Evolutionary conservation across 2,329 filamentous ascomycete genomes (phyloP).

Genomic region (Nakataea oryzae): DNA sequence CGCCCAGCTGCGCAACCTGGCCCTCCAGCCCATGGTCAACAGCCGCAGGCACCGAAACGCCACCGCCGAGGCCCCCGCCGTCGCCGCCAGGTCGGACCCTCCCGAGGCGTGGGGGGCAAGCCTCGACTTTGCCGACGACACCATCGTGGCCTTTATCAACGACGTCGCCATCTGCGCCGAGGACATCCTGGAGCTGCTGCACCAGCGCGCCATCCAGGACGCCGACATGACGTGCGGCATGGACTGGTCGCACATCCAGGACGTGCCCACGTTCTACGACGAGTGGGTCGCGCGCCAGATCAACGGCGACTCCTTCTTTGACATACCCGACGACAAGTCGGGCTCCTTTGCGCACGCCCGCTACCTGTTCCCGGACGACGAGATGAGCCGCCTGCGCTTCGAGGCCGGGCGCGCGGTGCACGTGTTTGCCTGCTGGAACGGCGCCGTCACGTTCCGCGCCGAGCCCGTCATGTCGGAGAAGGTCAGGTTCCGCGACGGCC

Average conservation of each 20-base stretch:
- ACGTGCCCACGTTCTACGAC: conserved; percentile 41
- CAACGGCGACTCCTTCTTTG: conserved; percentile 42
- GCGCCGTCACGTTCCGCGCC: conserved; percentile 35
- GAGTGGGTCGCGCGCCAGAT: conserved; percentile 42
- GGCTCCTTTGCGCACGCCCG: conserved; percentile 9
- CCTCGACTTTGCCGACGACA: conserved; percentile 17
- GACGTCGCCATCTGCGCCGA: conserved; percentile 40
- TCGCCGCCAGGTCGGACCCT: not conserved
- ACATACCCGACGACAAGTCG: conserved; percentile 28
- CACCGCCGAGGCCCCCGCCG: conserved; percentile 9
- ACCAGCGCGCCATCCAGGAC: conserved; percentile 31
- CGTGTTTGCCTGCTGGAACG: conserved; percentile 52
- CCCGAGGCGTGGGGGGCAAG: not conserved
- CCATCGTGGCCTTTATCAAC: conserved; percentile 40
- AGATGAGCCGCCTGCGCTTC: conserved; percentile 21
- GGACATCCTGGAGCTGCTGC: conserved; percentile 43
- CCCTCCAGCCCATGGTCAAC: conserved; percentile 30
- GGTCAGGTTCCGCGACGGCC: conserved; percentile 30
- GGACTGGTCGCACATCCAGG: conserved; percentile 40
- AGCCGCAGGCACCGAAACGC: conserved; percentile 8
- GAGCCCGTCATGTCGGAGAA: conserved; percentile 30
- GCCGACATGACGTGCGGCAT: conserved; percentile 48
- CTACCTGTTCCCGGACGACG: conserved; percentile 41
- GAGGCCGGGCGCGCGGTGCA: conserved; percentile 33
- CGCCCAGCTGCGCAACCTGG: conserved; percentile 40